Evolutionary conservation across 768 basidiomycete species (phyloP).

Genomic region (Neoboletus magnificus): DNA sequence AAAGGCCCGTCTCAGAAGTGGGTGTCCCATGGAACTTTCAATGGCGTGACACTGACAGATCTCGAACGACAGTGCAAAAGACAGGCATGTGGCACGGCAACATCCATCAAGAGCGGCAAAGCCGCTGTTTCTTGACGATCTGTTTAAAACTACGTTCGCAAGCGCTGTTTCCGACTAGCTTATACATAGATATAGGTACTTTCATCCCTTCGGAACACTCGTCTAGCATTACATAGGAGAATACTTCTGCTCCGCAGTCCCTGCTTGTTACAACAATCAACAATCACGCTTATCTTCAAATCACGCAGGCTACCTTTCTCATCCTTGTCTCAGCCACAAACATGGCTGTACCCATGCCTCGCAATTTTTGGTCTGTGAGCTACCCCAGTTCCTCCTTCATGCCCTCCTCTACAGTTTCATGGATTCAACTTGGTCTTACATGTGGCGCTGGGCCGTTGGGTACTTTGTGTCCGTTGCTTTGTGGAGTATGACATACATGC

Average conservation of each 20-base stretch:
- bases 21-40: conserved; percentile 20
- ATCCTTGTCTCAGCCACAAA: too few relatives aligned
- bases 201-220: not conserved
- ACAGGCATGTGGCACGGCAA: conserved; percentile 18
- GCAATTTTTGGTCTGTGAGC: too few relatives aligned
- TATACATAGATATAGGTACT: not conserved
- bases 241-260: too few relatives aligned
- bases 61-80: conserved; percentile 30
- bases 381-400: not conserved
- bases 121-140: not conserved
- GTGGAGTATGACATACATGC: conserved; percentile 13
- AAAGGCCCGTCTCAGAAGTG: conserved; percentile 14
- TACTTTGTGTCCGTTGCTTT: conserved; percentile 6
- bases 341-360: too few relatives aligned
- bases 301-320: too few relatives aligned
- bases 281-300: too few relatives aligned
- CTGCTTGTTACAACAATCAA: too few relatives aligned
- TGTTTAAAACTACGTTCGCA: not conserved
- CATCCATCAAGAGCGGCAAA: not conserved
- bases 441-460: conserved; percentile 10
- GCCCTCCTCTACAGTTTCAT: not conserved
- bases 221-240: too few relatives aligned
- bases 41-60: conserved; percentile 31
- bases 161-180: not conserved
- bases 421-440: not conserved